Evolutionary conservation across 768 basidiomycete species (phyloP).

Genomic region (Tulasnella sp.): DNA sequence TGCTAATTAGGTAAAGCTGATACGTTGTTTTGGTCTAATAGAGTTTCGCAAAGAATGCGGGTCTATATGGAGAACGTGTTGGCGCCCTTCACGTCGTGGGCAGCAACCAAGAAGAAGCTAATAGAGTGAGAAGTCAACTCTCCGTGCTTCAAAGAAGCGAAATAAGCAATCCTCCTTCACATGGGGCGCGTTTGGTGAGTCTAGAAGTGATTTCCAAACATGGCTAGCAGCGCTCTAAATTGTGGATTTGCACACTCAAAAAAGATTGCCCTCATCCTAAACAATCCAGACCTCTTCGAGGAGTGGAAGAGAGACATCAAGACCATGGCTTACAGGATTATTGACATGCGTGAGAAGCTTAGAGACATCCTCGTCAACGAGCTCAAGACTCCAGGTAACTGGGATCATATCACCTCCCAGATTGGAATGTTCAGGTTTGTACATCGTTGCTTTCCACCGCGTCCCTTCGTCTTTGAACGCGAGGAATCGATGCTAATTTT

Average conservation of each 20-base stretch:
- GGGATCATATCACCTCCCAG: conserved; percentile 92
- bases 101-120: conserved; percentile 47
- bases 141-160: conserved; percentile 86
- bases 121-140: conserved; percentile 70
- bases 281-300: conserved; percentile 54
- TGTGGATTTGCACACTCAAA: neutral
- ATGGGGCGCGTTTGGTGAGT: conserved; percentile 78
- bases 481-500: conserved; percentile 13
- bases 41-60: conserved; percentile 97
- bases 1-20: neutral
- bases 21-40: conserved; percentile 25
- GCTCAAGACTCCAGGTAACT: conserved; percentile 77
- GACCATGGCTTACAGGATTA: conserved; percentile 90
- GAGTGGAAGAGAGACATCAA: conserved; percentile 85
- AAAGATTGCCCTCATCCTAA: conserved; percentile 72
- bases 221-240: conserved; percentile 6
- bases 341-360: conserved; percentile 76
- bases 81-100: conserved; percentile 85
- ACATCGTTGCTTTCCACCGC: neutral
- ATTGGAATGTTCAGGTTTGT: conserved; percentile 94
- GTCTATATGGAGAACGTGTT: conserved; percentile 86
- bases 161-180: conserved; percentile 87
- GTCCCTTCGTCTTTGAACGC: conserved; percentile 6
- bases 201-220: conserved; percentile 8
- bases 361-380: conserved; percentile 59